Evolutionary conservation across 768 basidiomycete genomes (phyloP).

Genomic region (Auriculariales sp.): DNA sequence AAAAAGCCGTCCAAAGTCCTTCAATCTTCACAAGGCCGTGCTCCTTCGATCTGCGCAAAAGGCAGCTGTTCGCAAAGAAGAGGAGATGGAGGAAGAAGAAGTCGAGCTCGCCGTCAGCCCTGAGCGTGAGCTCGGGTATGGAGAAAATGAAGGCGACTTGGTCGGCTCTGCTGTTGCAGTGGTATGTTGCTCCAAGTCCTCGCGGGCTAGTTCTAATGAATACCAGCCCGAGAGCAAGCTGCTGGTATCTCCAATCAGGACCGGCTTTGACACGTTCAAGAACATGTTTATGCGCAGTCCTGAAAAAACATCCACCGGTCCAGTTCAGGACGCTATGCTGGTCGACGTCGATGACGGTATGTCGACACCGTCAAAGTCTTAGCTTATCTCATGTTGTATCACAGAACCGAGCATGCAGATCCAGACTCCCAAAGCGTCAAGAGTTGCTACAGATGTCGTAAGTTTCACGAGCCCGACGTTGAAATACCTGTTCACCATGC

Average conservation of each 20-base stretch:
- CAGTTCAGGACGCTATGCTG: too few species aligned
- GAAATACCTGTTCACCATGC: background rate
- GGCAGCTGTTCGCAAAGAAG: conserved; percentile 20
- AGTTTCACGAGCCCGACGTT: too few species aligned
- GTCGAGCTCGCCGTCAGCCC: conserved; percentile 10
- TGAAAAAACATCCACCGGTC: too few species aligned
- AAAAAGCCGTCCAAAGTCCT: conserved; percentile 17
- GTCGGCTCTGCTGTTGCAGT: background rate
- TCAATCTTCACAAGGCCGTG: conserved; percentile 45
- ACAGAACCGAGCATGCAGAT: too few species aligned
- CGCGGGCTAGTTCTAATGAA: background rate
- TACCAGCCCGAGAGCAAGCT: background rate
- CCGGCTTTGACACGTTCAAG: background rate
- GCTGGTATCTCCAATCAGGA: background rate
- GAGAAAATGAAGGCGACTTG: background rate
- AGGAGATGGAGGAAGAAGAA: conserved; percentile 24
- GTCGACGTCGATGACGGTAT: too few species aligned
- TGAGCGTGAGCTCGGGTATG: conserved; percentile 7
- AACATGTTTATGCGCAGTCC: background rate
- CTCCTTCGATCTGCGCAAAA: conserved; percentile 47
- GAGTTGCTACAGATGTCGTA: too few species aligned
- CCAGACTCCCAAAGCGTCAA: too few species aligned
- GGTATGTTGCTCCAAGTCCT: background rate
- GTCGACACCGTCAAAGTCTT: too few species aligned
- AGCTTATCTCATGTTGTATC: too few species aligned